Percentiles rank a stretch among this genome's conserved stretches.
Evolutionary conservation across 139 green algal genomes (phyloP).

Genomic region (Chlamydomonas sphaeroides): DNA sequence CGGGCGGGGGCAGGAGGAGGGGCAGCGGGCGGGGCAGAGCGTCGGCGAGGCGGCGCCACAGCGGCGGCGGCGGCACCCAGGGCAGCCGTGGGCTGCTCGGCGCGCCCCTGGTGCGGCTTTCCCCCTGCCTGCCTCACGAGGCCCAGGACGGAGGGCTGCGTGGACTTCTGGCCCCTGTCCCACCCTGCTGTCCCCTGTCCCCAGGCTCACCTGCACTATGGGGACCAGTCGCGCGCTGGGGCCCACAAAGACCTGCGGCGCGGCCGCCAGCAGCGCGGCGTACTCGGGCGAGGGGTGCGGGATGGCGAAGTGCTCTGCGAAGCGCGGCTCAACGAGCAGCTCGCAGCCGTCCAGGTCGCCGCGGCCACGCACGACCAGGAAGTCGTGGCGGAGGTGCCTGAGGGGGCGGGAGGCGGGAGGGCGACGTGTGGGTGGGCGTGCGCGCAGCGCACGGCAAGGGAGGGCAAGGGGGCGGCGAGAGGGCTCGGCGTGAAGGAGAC

Average conservation of each 20-base stretch:
- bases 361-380: neutral
- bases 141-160: too few relatives aligned
- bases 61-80: neutral
- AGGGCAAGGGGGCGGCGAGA: too few relatives aligned
- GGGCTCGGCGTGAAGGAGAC: too few relatives aligned
- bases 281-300: conserved; percentile 35
- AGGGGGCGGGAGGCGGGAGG: neutral
- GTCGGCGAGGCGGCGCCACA: neutral
- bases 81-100: neutral
- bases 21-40: neutral
- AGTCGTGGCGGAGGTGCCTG: conserved; percentile 35
- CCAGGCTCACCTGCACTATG: conserved; percentile 26
- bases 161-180: too few relatives aligned
- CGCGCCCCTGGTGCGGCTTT: too few relatives aligned
- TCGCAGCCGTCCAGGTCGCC: conserved; percentile 11
- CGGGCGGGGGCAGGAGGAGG: neutral
- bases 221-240: neutral
- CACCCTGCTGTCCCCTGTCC: too few relatives aligned
- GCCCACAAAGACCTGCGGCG: conserved; percentile 35
- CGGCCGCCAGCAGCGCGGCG: conserved; percentile 2
- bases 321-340: conserved; percentile 1
- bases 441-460: too few relatives aligned
- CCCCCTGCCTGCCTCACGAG: too few relatives aligned
- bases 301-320: conserved; percentile 41
- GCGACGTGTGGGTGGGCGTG: too few relatives aligned